phyloP scores from a whole-genome alignment of 2,329 filamentous ascomycete genomes.

The Pyrenochaeta sp. region DNA sequence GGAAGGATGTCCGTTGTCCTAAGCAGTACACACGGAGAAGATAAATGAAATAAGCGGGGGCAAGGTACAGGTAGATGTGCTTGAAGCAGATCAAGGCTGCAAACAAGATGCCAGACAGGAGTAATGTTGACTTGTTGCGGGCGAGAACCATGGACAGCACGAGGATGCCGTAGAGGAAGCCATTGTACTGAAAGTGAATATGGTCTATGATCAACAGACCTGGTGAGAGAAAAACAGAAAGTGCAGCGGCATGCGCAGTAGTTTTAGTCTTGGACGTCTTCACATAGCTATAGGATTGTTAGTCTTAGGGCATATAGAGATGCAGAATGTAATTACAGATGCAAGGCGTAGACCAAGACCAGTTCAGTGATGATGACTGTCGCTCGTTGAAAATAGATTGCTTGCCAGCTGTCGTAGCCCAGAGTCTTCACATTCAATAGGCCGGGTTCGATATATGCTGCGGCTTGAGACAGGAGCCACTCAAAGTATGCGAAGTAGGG shows the following conservation, averaged over 20 bases:
- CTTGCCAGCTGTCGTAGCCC: constrained; percentile 90
- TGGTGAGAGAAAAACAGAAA: constrained; percentile 90
- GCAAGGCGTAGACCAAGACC: constrained; percentile 81
- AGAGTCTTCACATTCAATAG: constrained; percentile 86
- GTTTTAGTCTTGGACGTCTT: constrained; percentile 77
- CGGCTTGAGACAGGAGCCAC: constrained; percentile 85
- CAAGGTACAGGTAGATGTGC: constrained; percentile 97
- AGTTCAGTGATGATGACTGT: constrained; percentile 88
- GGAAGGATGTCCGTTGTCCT: constrained; percentile 76
- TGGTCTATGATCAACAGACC: constrained; percentile 97
- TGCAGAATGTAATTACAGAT: constrained; percentile 62
- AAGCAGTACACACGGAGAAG: constrained; percentile 90
- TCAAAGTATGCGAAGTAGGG: constrained; percentile 98
- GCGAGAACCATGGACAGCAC: constrained; percentile 87
- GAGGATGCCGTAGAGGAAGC: constrained; percentile 90
- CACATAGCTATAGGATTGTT: constrained; percentile 67
- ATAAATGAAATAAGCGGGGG: constrained; percentile 94
- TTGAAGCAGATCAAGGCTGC: constrained; percentile 90
- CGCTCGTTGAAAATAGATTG: constrained; percentile 89
- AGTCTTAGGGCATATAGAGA: constrained; percentile 11
- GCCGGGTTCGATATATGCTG: constrained; percentile 76
- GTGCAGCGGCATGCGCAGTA: constrained; percentile 82
- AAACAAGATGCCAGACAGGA: constrained; percentile 83
- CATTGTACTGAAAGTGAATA: constrained; percentile 99
- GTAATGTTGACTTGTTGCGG: constrained; percentile 75